A percentile compares a stretch with the other conserved stretches of the same genome.
Conservation (phyloP, 257 asterid genomes). For the Petunia axillaris region DNA sequence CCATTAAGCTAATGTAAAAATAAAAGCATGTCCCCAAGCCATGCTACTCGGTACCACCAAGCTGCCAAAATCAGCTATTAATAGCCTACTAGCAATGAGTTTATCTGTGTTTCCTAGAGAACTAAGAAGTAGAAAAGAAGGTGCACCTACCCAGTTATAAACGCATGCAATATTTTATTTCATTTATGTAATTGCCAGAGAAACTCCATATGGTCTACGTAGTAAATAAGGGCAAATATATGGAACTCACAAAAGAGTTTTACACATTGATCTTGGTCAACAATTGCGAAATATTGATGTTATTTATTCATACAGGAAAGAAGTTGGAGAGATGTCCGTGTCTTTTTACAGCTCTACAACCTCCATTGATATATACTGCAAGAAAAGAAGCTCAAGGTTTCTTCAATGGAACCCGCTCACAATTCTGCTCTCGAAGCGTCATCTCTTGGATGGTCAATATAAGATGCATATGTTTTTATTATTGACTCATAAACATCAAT, state of each 20-base stretch:
- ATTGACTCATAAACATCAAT: conserved; percentile 69
- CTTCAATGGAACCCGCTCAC: conserved; percentile 35
- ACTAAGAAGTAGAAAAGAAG: too few species aligned
- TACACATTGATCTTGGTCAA: neutral
- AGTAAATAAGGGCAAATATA: neutral
- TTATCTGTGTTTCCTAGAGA: too few species aligned
- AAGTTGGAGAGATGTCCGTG: neutral
- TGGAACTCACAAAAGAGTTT: neutral
- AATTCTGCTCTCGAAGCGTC: conserved; percentile 66
- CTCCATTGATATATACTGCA: neutral
- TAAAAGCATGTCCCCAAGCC: too few species aligned
- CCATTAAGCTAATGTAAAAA: too few species aligned
- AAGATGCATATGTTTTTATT: conserved; percentile 74
- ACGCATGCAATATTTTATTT: neutral
- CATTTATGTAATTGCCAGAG: neutral
- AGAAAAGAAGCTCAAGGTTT: neutral
- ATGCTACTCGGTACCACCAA: too few species aligned
- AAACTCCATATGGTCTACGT: neutral
- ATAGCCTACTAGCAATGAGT: too few species aligned
- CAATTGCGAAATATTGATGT: neutral
- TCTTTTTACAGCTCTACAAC: neutral
- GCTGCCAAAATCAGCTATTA: too few species aligned
- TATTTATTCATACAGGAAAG: conserved; percentile 15
- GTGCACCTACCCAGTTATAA: neutral
- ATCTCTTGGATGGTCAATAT: conserved; percentile 45